Conservation (phyloP, 305 asterid genomes). For the Coffea humblotiana region DNA sequence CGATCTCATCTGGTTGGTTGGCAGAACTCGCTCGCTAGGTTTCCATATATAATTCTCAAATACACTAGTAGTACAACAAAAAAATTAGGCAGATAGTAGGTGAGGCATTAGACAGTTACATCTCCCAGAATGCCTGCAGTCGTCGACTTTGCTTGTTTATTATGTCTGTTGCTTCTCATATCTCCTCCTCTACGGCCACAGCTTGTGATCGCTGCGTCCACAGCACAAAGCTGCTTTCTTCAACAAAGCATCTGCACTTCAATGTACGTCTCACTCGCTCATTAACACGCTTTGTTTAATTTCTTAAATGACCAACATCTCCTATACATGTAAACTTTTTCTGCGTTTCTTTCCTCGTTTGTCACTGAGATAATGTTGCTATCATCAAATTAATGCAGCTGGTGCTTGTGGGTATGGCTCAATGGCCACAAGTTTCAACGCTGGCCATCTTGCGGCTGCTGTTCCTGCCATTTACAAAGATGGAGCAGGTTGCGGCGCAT, state of each 20-base stretch:
- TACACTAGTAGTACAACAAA: no score
- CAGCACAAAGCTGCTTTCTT: constrained; percentile 53
- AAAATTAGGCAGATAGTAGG: no score
- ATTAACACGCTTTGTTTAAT: no score
- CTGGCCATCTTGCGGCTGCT: constrained; percentile 69
- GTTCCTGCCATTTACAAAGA: constrained; percentile 51
- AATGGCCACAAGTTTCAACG: constrained; percentile 54
- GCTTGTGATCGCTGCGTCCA: constrained; percentile 78
- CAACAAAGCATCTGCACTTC: constrained; percentile 47
- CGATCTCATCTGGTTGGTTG: no score
- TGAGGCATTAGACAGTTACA: no score
- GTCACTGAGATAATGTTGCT: neutral
- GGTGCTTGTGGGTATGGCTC: constrained; percentile 89
- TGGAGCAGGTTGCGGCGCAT: constrained; percentile 88
- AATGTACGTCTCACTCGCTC: constrained; percentile 32
- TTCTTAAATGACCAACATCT: no score
- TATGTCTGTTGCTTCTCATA: constrained; percentile 26
- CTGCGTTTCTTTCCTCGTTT: no score
- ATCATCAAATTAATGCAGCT: constrained; percentile 34
- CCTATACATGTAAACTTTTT: no score
- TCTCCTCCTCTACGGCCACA: constrained; percentile 33
- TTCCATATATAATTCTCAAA: no score
- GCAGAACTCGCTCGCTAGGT: no score
- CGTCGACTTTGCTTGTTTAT: neutral
- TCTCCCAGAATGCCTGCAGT: neutral